Percentiles rank a stretch among this genome's conserved stretches.
These are phyloP conservation scores for Xylariaceae sp. DNA, from an alignment of 2,329 filamentous ascomycete species.

Conservation along the genomic window DNA sequence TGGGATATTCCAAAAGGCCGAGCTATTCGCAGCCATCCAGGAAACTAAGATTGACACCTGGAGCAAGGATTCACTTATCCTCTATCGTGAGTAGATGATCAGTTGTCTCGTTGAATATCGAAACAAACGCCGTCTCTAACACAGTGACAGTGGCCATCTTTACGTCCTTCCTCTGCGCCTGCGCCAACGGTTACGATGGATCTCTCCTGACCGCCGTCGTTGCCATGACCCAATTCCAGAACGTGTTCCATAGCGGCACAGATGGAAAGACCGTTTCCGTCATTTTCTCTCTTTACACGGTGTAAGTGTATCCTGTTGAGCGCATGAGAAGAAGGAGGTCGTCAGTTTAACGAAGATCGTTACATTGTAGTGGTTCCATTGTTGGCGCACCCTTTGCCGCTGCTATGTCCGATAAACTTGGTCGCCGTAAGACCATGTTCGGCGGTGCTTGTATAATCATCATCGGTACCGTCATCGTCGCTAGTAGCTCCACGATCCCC, in stretches of 20 bases:
- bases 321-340: not conserved
- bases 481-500: slow-evolving; percentile 34
- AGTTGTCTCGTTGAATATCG: not conserved
- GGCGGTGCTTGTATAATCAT: slow-evolving; percentile 42
- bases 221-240: slow-evolving; percentile 42
- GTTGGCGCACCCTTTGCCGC: slow-evolving; percentile 40
- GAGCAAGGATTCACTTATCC: slow-evolving; percentile 38
- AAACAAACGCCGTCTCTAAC: not conserved
- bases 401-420: slow-evolving; percentile 41
- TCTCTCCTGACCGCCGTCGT: slow-evolving; percentile 43
- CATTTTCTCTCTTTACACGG: slow-evolving; percentile 45
- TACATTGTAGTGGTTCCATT: slow-evolving; percentile 37
- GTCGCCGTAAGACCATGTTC: slow-evolving; percentile 45
- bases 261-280: slow-evolving; percentile 38
- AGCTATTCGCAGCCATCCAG: slow-evolving; percentile 44
- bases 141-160: slow-evolving; percentile 38
- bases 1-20: slow-evolving; percentile 36
- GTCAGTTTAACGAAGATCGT: slow-evolving; percentile 9
- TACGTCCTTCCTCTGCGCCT: slow-evolving; percentile 43
- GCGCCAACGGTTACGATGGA: slow-evolving; percentile 47
- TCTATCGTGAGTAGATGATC: slow-evolving; percentile 34
- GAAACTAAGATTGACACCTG: slow-evolving; percentile 41
- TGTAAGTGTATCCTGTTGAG: slow-evolving; percentile 34
- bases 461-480: slow-evolving; percentile 39
- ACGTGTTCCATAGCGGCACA: slow-evolving; percentile 36